A percentile compares a stretch with the other conserved stretches of the same genome.
Conservation (phyloP, 345 rosid genomes). For the Moringa oleifera region DNA sequence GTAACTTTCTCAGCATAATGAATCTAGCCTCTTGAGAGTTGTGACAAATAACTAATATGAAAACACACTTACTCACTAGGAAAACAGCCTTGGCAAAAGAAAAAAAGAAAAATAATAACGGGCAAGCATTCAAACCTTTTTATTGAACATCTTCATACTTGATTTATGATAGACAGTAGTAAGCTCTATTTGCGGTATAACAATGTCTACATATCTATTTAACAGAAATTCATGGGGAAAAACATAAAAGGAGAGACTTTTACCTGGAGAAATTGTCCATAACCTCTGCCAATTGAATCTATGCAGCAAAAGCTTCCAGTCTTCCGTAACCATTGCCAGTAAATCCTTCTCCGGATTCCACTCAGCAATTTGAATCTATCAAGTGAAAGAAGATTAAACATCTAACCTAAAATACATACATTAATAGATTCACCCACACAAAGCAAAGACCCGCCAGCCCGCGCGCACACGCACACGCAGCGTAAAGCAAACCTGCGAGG, state of each 20-base stretch:
- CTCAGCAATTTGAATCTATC: slow-evolving; percentile 60
- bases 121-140: too few relatives aligned
- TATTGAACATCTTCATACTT: too few relatives aligned
- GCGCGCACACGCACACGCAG: background rate
- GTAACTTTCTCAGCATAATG: too few relatives aligned
- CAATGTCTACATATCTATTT: background rate
- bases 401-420: background rate
- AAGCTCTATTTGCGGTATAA: background rate
- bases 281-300: slow-evolving; percentile 89
- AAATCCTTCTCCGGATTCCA: slow-evolving; percentile 91
- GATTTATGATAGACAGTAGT: too few relatives aligned
- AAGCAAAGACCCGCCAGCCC: background rate
- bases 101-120: too few relatives aligned
- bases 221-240: background rate
- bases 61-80: too few relatives aligned
- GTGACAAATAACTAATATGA: too few relatives aligned
- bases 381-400: slow-evolving; percentile 2
- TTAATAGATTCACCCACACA: too few relatives aligned
- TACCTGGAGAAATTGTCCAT: slow-evolving; percentile 79
- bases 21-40: too few relatives aligned
- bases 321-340: slow-evolving; percentile 77
- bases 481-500: slow-evolving; percentile 53
- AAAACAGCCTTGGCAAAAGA: too few relatives aligned
- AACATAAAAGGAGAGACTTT: slow-evolving; percentile 2
- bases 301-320: slow-evolving; percentile 67